Conservation (phyloP, 129 eudicot genomes). For the Logfia minima region DNA sequence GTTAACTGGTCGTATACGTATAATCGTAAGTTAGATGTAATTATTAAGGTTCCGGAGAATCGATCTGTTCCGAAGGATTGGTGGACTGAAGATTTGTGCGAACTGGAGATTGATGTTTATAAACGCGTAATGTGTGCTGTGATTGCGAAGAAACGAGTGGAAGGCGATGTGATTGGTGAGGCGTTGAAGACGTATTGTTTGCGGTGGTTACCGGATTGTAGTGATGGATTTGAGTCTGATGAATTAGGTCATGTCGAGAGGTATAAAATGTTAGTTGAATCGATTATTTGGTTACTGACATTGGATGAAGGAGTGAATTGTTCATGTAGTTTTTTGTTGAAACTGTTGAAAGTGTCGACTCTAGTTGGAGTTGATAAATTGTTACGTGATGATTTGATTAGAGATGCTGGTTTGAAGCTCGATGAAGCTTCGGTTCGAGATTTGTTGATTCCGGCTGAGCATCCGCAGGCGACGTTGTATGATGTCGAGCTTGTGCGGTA, state of each 20-base stretch:
- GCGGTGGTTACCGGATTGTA: conserved; percentile 78
- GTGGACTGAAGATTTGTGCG: conserved; percentile 95
- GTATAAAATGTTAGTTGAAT: conserved; percentile 58
- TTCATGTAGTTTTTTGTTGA: conserved; percentile 81
- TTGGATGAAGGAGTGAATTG: conserved; percentile 54
- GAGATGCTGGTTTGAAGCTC: conserved; percentile 49
- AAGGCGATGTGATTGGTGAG: conserved; percentile 62
- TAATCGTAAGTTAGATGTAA: conserved; percentile 50
- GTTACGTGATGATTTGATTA: conserved; percentile 55
- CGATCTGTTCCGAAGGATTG: conserved; percentile 81
- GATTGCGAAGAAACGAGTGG: conserved; percentile 71
- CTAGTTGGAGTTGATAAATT: conserved; percentile 68
- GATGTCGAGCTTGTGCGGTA: conserved; percentile 70
- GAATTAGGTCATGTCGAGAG: conserved; percentile 46
- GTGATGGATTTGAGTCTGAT: conserved; percentile 49
- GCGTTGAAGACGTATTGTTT: conserved; percentile 68
- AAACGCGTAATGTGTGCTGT: conserved; percentile 72
- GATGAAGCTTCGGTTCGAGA: conserved; percentile 84
- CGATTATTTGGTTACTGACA: conserved; percentile 68
- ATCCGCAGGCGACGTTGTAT: conserved; percentile 48
- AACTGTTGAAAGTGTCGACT: conserved; percentile 65
- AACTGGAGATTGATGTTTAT: conserved; percentile 69
- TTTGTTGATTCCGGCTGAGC: conserved; percentile 64
- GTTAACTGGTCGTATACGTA: conserved; percentile 84
- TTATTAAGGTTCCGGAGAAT: conserved; percentile 32